phyloP scores from a whole-genome alignment of 1,139 yeast species.

The Pichia sp. region DNA sequence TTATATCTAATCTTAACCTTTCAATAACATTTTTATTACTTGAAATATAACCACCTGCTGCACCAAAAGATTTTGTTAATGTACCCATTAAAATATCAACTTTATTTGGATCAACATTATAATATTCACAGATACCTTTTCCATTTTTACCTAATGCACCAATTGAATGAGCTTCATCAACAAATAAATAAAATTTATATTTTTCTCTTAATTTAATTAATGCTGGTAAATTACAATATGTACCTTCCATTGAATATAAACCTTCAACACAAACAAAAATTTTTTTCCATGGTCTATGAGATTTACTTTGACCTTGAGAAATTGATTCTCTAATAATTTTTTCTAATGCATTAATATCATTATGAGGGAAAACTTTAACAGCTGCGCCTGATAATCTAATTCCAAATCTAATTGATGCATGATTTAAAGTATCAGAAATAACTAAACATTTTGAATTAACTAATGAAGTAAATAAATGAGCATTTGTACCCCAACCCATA shows the following conservation, averaged over 20 bases:
- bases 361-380: conserved; percentile 88
- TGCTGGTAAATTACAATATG: conserved; percentile 78
- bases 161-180: conserved; percentile 97
- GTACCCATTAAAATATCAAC: conserved; percentile 96
- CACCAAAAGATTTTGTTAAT: conserved; percentile 94
- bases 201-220: conserved; percentile 70
- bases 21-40: conserved; percentile 65
- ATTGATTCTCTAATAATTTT: conserved; percentile 77
- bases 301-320: conserved; percentile 93
- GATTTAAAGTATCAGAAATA: conserved; percentile 90
- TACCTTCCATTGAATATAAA: conserved; percentile 96
- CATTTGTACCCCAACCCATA: conserved; percentile 96
- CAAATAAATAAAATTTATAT: conserved; percentile 83
- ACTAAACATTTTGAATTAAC: conserved; percentile 86
- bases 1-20: conserved; percentile 63
- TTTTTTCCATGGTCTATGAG: conserved; percentile 97
- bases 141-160: conserved; percentile 97
- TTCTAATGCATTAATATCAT: conserved; percentile 80
- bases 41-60: conserved; percentile 96
- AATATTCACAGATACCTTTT: conserved; percentile 92
- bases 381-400: conserved; percentile 90
- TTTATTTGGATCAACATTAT: conserved; percentile 65
- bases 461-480: conserved; percentile 77
- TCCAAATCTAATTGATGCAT: conserved; percentile 93
- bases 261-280: conserved; percentile 94